Evolutionary conservation across 768 basidiomycete genomes (phyloP).

Genomic region (Cyclocybe aegerita): DNA sequence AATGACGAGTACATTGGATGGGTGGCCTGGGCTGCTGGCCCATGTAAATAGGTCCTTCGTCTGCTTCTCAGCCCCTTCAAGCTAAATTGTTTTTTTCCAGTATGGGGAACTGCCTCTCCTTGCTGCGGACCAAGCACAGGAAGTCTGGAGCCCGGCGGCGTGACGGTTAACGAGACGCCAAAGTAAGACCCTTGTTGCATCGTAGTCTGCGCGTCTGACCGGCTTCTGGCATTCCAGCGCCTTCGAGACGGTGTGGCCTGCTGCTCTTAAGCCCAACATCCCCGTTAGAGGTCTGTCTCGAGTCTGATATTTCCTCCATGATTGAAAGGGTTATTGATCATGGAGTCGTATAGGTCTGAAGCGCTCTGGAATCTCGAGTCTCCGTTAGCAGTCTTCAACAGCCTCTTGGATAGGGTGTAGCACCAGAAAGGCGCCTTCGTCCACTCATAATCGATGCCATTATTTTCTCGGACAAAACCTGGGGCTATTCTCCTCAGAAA

Average conservation of each 20-base stretch:
- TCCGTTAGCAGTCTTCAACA: conserved; percentile 1
- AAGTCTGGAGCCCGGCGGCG: conserved; percentile 40
- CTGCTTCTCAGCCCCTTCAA: not conserved
- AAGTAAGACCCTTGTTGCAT: conserved; percentile 23
- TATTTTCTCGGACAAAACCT: too few species aligned
- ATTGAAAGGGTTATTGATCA: not conserved
- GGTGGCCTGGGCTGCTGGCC: conserved; percentile 49
- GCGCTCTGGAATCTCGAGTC: conserved; percentile 17
- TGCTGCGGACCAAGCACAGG: conserved; percentile 45
- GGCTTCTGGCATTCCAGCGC: conserved; percentile 21
- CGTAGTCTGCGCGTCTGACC: not conserved
- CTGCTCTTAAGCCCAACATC: conserved; percentile 36
- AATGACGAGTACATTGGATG: conserved; percentile 49
- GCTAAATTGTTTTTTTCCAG: conserved; percentile 16
- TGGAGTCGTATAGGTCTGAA: conserved; percentile 12
- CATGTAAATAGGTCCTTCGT: conserved; percentile 26
- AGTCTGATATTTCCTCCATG: not conserved
- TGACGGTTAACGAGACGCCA: conserved; percentile 36
- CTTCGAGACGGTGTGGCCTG: conserved; percentile 36
- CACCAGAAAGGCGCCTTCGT: too few species aligned
- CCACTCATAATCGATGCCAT: too few species aligned
- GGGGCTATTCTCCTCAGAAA: too few species aligned
- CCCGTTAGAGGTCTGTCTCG: conserved; percentile 19
- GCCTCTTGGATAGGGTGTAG: not conserved
- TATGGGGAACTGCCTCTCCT: conserved; percentile 41